Conservation (phyloP, 2,329 filamentous ascomycete genomes). For the Hortaea werneckii region DNA sequence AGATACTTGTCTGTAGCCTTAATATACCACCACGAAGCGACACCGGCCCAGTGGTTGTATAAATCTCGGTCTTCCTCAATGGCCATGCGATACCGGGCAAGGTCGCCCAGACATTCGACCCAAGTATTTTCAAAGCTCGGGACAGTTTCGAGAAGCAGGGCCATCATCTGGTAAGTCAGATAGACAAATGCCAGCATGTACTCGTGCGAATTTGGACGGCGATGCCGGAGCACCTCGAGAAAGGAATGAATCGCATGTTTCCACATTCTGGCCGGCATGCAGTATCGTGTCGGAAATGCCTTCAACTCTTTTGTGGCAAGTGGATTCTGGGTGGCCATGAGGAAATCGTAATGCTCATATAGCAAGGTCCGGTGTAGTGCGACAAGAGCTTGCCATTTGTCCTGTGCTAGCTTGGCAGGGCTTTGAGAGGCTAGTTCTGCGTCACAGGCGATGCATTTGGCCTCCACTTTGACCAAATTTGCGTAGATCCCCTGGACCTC, state of each 20-base stretch:
- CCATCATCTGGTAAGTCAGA: slow-evolving; percentile 81
- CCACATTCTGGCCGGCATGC: slow-evolving; percentile 93
- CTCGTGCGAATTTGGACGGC: slow-evolving; percentile 66
- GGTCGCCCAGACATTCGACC: slow-evolving; percentile 85
- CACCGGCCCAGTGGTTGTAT: slow-evolving; percentile 65
- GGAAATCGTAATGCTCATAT: slow-evolving; percentile 44
- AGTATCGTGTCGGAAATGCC: slow-evolving; percentile 66
- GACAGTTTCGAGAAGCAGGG: slow-evolving; percentile 74
- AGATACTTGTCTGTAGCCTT: slow-evolving; percentile 70
- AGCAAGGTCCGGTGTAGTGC: slow-evolving; percentile 61
- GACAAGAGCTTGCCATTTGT: slow-evolving; percentile 79
- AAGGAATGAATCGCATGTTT: slow-evolving; percentile 64
- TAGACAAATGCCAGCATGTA: slow-evolving; percentile 91
- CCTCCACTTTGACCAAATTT: slow-evolving; percentile 75
- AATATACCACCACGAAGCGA: slow-evolving; percentile 75
- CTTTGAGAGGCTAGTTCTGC: slow-evolving; percentile 48
- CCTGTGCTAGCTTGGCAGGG: slow-evolving; percentile 39
- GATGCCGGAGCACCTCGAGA: slow-evolving; percentile 48
- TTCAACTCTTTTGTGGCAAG: slow-evolving; percentile 59
- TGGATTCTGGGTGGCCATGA: slow-evolving; percentile 78
- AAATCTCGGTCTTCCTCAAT: slow-evolving; percentile 70
- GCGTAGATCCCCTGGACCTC: slow-evolving; percentile 80
- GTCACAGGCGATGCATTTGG: slow-evolving; percentile 77
- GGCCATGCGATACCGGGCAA: slow-evolving; percentile 80
- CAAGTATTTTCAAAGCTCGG: slow-evolving; percentile 76